Evolutionary conservation across 2,329 filamentous ascomycete species (phyloP), one percentile per base, ranked within the genome.

Genomic region (Plenodomus biglobosus): DNA sequence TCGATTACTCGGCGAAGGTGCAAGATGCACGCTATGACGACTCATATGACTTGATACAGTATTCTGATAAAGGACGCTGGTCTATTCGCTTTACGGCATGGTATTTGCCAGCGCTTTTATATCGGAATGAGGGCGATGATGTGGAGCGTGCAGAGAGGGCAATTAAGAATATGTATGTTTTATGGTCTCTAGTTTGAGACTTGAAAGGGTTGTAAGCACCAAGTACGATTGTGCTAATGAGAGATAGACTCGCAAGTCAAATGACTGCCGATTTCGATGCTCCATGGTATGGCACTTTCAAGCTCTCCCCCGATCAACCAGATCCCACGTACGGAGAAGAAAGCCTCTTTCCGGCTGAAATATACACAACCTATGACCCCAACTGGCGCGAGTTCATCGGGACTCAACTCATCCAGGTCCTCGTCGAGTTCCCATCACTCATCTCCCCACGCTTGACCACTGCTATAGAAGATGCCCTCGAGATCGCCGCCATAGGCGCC

Each of bases 81-180:
- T 74, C 69, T 3, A 61, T 70, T 27, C 66, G 75, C 8, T 77
- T 77, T 40, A 76, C 74, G 1, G 71, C 73, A 0, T 76, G 74
- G 74, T 75, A 76, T 40, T 57, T 71, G 2, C 60, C 71, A 0
- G 74, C 73, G 1, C 49, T 76, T 15, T 45, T 75, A 21, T 56
- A 72, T 35, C 67, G 73, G 3, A 69, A 70, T 34, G 40, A 70
- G 40, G 69, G 69, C 13, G 46, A 66, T 36, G 72, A 74, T 46
- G 57, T 71, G 0, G 53, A 61, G n/a, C 68, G 71, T 5, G 72
- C 70, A 5, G 70, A 67, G 38, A 63, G 64, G 1, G 68, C 70
- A 0, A 64, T 74, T 16, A 61, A 68, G 44, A 72, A 66, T 16
- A 71, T 70, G 44, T 53, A 41, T 17, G 42, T 22, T 27, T 15